Base-by-base conservation (phyloP, 495 filamentous ascomycete genomes). In the Aspergillus sclerotioniger region DNA sequence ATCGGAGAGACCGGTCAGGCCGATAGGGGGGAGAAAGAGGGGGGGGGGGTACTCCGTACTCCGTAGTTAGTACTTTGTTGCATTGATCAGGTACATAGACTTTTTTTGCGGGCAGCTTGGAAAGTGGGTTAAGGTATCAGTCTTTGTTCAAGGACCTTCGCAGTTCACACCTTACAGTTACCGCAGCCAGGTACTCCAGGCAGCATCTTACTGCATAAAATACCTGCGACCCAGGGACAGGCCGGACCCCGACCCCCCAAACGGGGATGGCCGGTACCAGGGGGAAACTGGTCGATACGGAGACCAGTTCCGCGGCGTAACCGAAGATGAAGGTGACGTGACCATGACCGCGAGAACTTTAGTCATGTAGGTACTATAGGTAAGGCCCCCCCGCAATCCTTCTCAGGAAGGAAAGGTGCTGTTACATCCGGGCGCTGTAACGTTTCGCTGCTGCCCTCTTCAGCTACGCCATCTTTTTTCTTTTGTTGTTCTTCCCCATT, bases 261-360 rank as follows among this genome's bases (percentile, higher is more conserved):
- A 25, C 25, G 25, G 25, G 25, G 25, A 25, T 25, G 5, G 25
- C 25, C 25, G 25, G 25, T 25, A 25, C 25, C 25, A 25, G 25
- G 25, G 25, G 25, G n/a, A n/a, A 25, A 25, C 25, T 5, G 25
- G 25, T 25, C 25, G 25, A 25, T 25, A 25, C 47, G 47, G 47
- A 50, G 47, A 50, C 47, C 25, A 50, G 47, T 50, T 50, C 47
- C 47, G 47, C 47, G 13, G 47, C 25, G 47, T 50, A 32, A 32
- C 9, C 9, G 46, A 28, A 15, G n/a, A 46, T 6, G 7, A 17
- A 49, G 33, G 46, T 56, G 54, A 56, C 54, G 54, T 56, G 54
- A 56, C 54, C 6, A 48, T 56, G 45, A 56, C 45, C 45, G 17
- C 31, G 9, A 17, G 7, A n/a, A 32, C n/a, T n/a, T n/a, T n/a